A percentile compares a stretch with the other conserved stretches of the same genome.
Evolutionary conservation across 352 stramenopile species (phyloP).

Genomic region (Phytophthora kernoviae): DNA sequence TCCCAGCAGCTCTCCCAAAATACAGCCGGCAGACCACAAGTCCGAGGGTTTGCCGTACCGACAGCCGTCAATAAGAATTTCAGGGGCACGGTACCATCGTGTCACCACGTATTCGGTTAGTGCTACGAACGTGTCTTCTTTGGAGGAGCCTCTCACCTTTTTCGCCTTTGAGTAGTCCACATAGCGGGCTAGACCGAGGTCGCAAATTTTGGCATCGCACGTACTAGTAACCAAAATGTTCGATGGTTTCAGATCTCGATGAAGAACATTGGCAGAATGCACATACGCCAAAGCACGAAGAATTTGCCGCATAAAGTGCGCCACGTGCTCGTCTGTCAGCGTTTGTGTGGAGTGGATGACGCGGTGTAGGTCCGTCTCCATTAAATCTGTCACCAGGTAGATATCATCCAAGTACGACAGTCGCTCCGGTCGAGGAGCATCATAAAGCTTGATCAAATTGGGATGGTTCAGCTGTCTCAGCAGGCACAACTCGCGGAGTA

Average conservation of each 20-base stretch:
- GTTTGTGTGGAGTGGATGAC: slow-evolving; percentile 93
- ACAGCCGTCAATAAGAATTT: slow-evolving; percentile 92
- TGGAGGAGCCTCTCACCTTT: slow-evolving; percentile 33
- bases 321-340: slow-evolving; percentile 91
- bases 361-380: slow-evolving; percentile 93
- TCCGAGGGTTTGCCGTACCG: slow-evolving; percentile 81
- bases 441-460: slow-evolving; percentile 94
- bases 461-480: slow-evolving; percentile 87
- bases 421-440: slow-evolving; percentile 92
- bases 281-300: slow-evolving; percentile 96
- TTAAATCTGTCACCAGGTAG: slow-evolving; percentile 96
- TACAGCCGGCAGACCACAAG: slow-evolving; percentile 92
- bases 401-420: slow-evolving; percentile 96
- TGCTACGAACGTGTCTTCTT: slow-evolving; percentile 55
- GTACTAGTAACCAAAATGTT: slow-evolving; percentile 98
- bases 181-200: slow-evolving; percentile 93
- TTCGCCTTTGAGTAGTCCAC: slow-evolving; percentile 68
- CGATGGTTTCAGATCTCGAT: slow-evolving; percentile 95
- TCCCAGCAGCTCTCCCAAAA: slow-evolving; percentile 96
- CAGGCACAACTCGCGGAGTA: slow-evolving; percentile 94
- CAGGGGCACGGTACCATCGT: slow-evolving; percentile 84
- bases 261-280: slow-evolving; percentile 96
- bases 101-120: slow-evolving; percentile 86
- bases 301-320: slow-evolving; percentile 98
- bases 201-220: slow-evolving; percentile 96